phyloP scores from a whole-genome alignment of 768 basidiomycete genomes.

The Tylopilus sp. region DNA sequence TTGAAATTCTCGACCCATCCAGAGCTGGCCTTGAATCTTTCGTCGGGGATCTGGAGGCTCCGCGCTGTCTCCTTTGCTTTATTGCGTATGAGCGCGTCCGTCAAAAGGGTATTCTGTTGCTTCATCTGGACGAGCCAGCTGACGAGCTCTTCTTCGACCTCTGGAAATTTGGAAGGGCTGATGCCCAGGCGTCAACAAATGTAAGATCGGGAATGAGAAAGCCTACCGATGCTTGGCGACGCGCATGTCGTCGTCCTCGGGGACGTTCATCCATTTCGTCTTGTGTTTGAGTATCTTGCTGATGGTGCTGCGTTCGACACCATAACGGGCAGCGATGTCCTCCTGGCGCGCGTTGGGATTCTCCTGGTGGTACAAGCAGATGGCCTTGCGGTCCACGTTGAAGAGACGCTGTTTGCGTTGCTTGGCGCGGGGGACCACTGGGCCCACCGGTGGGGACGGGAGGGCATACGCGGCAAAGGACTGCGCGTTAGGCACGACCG shows the following conservation, averaged over 20 bases:
- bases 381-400: constrained; percentile 69
- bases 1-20: constrained; percentile 95
- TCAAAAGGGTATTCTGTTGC: constrained; percentile 46
- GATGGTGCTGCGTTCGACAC: constrained; percentile 89
- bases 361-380: constrained; percentile 63
- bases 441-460: constrained; percentile 26
- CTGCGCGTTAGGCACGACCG: constrained; percentile 30
- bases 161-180: constrained; percentile 80
- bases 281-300: constrained; percentile 89
- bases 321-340: constrained; percentile 73
- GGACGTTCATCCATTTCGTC: constrained; percentile 73
- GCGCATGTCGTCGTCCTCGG: constrained; percentile 53
- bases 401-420: constrained; percentile 72
- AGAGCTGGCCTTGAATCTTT: constrained; percentile 86
- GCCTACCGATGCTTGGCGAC: constrained; percentile 69
- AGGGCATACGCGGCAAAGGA: constrained; percentile 30
- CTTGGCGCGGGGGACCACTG: constrained; percentile 39
- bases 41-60: constrained; percentile 52
- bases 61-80: constrained; percentile 69
- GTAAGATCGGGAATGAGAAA: constrained; percentile 1
- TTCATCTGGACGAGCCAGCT: constrained; percentile 58
- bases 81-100: constrained; percentile 59
- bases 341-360: constrained; percentile 76
- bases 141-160: constrained; percentile 63
- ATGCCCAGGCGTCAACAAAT: constrained; percentile 4